phyloP scores from a whole-genome alignment of 2,329 filamentous ascomycete species.

The Fusarium irregulare region DNA sequence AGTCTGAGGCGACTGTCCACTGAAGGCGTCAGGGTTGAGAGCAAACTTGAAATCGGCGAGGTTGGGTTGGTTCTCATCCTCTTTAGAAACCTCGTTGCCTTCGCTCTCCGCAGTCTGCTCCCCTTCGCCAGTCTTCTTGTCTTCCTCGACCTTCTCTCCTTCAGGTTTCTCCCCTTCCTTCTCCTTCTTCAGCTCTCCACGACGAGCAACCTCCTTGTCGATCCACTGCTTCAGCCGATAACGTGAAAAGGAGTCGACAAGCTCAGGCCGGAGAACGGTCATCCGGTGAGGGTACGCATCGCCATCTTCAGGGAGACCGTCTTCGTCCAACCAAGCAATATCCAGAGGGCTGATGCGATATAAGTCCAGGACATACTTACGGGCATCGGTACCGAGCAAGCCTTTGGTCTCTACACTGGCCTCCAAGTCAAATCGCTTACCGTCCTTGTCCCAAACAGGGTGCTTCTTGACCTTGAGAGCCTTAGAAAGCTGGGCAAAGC shows the following conservation, averaged over 20 bases:
- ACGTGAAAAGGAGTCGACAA: constrained; percentile 87
- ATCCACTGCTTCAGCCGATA: constrained; percentile 91
- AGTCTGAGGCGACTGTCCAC: constrained; percentile 88
- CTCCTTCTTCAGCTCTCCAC: constrained; percentile 53
- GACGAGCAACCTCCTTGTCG: constrained; percentile 77
- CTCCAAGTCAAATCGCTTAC: constrained; percentile 88
- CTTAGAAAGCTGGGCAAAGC: constrained; percentile 92
- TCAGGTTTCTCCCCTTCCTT: constrained; percentile 21
- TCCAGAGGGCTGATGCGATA: constrained; percentile 96
- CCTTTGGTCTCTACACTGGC: constrained; percentile 98
- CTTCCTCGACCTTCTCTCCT: constrained; percentile 41
- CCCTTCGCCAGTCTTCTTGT: constrained; percentile 50
- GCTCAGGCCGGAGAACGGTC: constrained; percentile 90
- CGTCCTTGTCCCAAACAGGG: constrained; percentile 97
- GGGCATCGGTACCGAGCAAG: constrained; percentile 92
- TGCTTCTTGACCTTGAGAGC: constrained; percentile 93
- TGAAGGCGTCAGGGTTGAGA: constrained; percentile 95
- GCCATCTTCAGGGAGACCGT: constrained; percentile 57
- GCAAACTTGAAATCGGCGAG: constrained; percentile 87
- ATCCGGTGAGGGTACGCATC: constrained; percentile 90
- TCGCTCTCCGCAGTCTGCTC: constrained; percentile 49
- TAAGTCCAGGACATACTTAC: constrained; percentile 96
- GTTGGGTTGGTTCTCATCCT: constrained; percentile 73
- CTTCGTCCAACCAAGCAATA: constrained; percentile 88
- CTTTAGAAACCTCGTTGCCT: constrained; percentile 43